Conservation (phyloP, 2,329 filamentous ascomycete genomes). For the Nigrospora osmanthi region DNA sequence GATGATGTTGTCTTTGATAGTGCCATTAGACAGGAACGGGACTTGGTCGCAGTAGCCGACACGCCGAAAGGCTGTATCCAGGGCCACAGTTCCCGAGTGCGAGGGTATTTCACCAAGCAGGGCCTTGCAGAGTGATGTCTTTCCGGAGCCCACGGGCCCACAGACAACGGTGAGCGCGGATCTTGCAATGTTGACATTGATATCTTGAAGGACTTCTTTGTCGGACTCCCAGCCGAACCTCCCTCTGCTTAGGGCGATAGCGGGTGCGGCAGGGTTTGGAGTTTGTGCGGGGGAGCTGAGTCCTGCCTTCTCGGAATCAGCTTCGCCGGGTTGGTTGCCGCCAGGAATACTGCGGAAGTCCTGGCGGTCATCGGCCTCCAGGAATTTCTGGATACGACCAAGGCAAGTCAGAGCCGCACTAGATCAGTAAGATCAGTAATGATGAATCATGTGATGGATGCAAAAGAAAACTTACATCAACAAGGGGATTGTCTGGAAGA, state of each 20-base stretch:
- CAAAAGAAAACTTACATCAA: slow-evolving; percentile 15
- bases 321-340: too few relatives aligned
- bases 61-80: slow-evolving; percentile 9
- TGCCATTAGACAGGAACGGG: slow-evolving; percentile 33
- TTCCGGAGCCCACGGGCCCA: slow-evolving; percentile 35
- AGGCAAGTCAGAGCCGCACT: slow-evolving; percentile 28
- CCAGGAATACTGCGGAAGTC: slow-evolving; percentile 14
- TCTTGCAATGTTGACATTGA: slow-evolving; percentile 23
- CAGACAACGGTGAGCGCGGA: slow-evolving; percentile 28
- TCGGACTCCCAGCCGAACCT: slow-evolving; percentile 26
- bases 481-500: slow-evolving; percentile 28
- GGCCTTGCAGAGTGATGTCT: slow-evolving; percentile 33
- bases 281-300: too few relatives aligned
- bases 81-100: slow-evolving; percentile 12
- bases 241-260: slow-evolving; percentile 13
- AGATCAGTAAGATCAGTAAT: neutral
- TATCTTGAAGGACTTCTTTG: slow-evolving; percentile 16
- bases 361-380: slow-evolving; percentile 15
- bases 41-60: slow-evolving; percentile 34
- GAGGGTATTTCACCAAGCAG: slow-evolving; percentile 28
- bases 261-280: neutral
- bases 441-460: neutral
- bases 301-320: too few relatives aligned
- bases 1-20: slow-evolving; percentile 29
- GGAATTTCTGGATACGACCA: slow-evolving; percentile 29